Evolutionary conservation across 2,329 filamentous ascomycete genomes (phyloP).

Genomic region (Tolypocladium amazonense): DNA sequence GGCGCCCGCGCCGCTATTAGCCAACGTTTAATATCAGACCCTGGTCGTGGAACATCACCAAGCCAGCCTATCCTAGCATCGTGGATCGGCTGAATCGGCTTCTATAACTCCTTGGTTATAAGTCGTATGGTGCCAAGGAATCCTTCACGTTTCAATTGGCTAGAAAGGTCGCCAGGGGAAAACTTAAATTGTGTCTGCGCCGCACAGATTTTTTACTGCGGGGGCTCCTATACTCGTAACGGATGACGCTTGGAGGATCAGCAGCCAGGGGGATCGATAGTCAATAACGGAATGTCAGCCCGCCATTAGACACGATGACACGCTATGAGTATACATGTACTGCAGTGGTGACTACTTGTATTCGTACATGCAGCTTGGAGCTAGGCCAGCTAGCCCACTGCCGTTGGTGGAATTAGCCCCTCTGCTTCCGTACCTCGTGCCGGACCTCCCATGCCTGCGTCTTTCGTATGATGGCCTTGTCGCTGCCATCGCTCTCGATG

Average conservation of each 20-base stretch:
- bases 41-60: not conserved
- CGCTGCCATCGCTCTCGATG: constrained; percentile 7
- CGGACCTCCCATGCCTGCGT: constrained; percentile 3
- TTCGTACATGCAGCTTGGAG: not conserved
- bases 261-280: not conserved
- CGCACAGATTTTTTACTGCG: not conserved
- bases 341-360: not conserved
- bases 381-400: not conserved
- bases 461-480: constrained; percentile 7
- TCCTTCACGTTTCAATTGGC: not conserved
- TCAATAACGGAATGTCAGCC: not conserved
- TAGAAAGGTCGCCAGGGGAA: not conserved
- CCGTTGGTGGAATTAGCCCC: not conserved
- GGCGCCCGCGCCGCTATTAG: not conserved
- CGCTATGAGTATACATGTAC: not conserved
- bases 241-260: not conserved
- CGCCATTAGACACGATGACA: not conserved
- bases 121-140: not conserved
- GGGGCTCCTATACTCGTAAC: not conserved
- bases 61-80: not conserved
- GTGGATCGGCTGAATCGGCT: not conserved
- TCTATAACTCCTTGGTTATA: not conserved
- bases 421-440: not conserved
- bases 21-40: not conserved
- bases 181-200: not conserved